Evolutionary conservation across 352 stramenopile genomes (phyloP).

Genomic region (Pythium plurisporium): DNA sequence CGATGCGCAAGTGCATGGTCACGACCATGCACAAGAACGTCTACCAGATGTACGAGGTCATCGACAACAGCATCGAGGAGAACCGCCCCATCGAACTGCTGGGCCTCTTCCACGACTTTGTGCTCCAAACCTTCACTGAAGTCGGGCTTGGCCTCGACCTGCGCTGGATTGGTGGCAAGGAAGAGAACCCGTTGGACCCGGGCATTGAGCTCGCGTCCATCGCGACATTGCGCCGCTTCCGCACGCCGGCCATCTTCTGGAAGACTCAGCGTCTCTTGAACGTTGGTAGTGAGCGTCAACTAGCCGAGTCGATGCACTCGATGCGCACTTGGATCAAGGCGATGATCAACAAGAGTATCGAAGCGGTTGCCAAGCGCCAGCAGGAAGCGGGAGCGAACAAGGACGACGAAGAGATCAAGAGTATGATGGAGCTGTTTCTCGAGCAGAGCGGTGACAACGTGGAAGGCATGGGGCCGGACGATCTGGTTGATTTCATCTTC

Average conservation of each 20-base stretch:
- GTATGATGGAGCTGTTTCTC: slow-evolving; percentile 1
- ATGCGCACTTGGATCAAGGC: slow-evolving; percentile 36
- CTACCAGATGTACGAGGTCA: neutral
- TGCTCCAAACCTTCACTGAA: slow-evolving; percentile 48
- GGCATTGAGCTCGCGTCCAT: slow-evolving; percentile 29
- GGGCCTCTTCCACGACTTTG: slow-evolving; percentile 38
- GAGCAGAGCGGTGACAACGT: neutral
- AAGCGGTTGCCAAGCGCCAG: slow-evolving; percentile 9
- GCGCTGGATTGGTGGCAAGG: slow-evolving; percentile 26
- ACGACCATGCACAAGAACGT: slow-evolving; percentile 17
- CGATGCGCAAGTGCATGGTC: slow-evolving; percentile 22
- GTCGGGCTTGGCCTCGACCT: slow-evolving; percentile 43
- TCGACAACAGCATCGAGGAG: neutral
- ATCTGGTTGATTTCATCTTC: slow-evolving; percentile 45
- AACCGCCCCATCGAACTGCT: slow-evolving; percentile 11
- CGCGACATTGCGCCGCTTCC: slow-evolving; percentile 8
- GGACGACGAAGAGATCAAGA: slow-evolving; percentile 13
- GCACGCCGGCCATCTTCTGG: slow-evolving; percentile 21
- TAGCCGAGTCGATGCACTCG: slow-evolving; percentile 23
- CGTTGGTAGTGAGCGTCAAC: slow-evolving; percentile 33
- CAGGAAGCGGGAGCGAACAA: slow-evolving; percentile 38
- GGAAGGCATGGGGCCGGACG: neutral
- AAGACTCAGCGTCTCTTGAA: slow-evolving; percentile 43
- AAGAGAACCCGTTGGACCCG: slow-evolving; percentile 37
- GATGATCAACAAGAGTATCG: slow-evolving; percentile 27